Base-by-base conservation (phyloP, 495 filamentous ascomycete genomes). In the Neurospora sublineolata region DNA sequence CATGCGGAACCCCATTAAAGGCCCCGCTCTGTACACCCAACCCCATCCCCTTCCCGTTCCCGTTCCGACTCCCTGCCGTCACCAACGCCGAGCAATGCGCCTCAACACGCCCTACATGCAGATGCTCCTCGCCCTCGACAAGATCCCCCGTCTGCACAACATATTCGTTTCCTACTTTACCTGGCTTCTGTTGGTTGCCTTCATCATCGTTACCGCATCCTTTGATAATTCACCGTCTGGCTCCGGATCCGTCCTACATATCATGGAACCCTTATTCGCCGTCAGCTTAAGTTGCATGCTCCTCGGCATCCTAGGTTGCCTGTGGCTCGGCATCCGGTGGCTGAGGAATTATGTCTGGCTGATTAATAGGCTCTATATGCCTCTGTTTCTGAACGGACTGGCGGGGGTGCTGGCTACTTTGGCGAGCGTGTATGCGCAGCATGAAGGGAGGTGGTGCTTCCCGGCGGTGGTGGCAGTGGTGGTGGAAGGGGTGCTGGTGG, bases 351-450 rank as follows among this genome's bases (percentile, higher is more conserved):
- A 81, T 71, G 77, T 83, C 16, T 86, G 83, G 84, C 42, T 85
- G 46, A 73, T 83, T 0, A 83, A 82, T 41, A 77, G 77, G 68
- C 75, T 85, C 16, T 83, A 84, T 71, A 30, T 85, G 69, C 83
- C 82, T 1, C 72, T 81, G 0, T 69, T 80, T 23, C 72, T 87
- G 69, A 86, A 86, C 75, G 77, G 78, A 14, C 36, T 84, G 4
- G 84, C 82, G n/a, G 86, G 86, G 0, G 69, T 87, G 9, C 73
- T 87, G 10, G 79, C 79, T 16, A 85, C 85, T n/a, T 69, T 87
- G 10, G 76, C 83, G 16, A 83, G 79, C 75, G 80, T 88, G 10
- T 87, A 87, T 72, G 75, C 80, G 23, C 79, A 83, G 41, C 81
- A 85, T 58, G 68, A 76, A 1, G 83, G 86, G 5, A 70, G 77